Conservation (phyloP, 495 filamentous ascomycete genomes). For the Tricharina praecox region DNA sequence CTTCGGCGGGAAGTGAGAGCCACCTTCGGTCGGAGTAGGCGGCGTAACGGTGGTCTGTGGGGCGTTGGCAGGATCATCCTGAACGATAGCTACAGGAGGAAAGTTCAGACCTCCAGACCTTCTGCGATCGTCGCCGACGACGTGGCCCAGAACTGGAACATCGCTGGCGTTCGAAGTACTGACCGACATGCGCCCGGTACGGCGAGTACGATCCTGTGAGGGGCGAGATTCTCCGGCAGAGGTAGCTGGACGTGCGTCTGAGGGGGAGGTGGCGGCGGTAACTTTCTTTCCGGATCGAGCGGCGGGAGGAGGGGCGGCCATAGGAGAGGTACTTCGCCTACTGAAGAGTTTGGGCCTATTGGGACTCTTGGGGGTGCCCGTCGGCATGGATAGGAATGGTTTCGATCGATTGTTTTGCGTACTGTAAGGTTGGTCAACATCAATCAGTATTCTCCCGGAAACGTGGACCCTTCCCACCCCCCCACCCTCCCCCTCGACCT, state of each 20-base stretch:
- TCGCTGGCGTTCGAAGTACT: constrained; percentile 23
- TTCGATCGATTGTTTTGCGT: not conserved
- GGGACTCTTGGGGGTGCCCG: not conserved
- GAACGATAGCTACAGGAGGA: not conserved
- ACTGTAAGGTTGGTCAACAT: no score
- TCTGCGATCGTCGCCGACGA: not conserved
- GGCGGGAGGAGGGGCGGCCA: constrained; percentile 2
- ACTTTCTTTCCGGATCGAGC: constrained; percentile 1
- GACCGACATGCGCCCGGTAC: constrained; percentile 16
- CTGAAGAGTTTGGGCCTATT: constrained; percentile 7
- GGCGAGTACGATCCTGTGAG: constrained; percentile 19
- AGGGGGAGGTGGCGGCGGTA: not conserved
- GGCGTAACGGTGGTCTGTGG: constrained; percentile 21
- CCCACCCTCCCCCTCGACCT: no score
- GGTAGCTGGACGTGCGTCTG: constrained; percentile 18
- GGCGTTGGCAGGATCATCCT: constrained; percentile 3
- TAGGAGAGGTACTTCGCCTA: constrained; percentile 22
- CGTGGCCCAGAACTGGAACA: not conserved
- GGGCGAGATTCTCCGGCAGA: constrained; percentile 18
- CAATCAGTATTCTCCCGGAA: no score
- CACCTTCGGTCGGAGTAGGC: constrained; percentile 30
- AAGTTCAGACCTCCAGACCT: not conserved
- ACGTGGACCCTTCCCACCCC: no score
- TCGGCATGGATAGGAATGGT: constrained; percentile 1
- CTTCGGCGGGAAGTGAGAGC: constrained; percentile 24